phyloP scores from a whole-genome alignment of 495 filamentous ascomycete species.

The Daldinia childiae region DNA sequence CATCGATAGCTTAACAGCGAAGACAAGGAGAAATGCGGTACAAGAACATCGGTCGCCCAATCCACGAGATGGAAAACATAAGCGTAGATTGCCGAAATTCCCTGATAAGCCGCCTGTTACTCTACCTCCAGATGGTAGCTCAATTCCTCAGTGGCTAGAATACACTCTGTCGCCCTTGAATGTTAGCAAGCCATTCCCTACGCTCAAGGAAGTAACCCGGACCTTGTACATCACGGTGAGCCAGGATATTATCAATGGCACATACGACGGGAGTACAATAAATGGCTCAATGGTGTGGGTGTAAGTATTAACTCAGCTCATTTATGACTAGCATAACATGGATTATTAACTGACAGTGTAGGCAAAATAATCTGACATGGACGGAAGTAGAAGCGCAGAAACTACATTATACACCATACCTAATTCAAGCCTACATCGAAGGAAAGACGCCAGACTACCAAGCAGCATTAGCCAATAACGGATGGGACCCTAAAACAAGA shows the following conservation, averaged over 20 bases:
- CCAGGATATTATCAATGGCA: conserved; percentile 55
- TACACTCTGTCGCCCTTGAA: conserved; percentile 60
- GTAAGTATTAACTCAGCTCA: conserved; percentile 27
- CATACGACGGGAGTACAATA: conserved; percentile 41
- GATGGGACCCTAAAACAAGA: conserved; percentile 61
- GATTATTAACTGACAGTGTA: conserved; percentile 42
- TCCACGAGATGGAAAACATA: conserved; percentile 4
- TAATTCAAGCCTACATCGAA: conserved; percentile 65
- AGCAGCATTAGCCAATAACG: conserved; percentile 55
- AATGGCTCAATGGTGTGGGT: conserved; percentile 43
- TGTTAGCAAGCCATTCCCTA: conserved; percentile 52
- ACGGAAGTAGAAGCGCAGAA: conserved; percentile 50
- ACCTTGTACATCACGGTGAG: conserved; percentile 57
- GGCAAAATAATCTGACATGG: conserved; percentile 61
- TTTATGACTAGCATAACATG: background rate
- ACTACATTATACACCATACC: conserved; percentile 54
- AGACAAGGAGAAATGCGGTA: background rate
- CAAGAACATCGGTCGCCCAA: conserved; percentile 4
- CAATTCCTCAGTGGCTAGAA: conserved; percentile 59
- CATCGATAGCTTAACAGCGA: conserved; percentile 6
- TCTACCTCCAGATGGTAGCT: conserved; percentile 50
- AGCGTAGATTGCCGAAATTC: conserved; percentile 12
- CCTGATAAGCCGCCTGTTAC: conserved; percentile 47
- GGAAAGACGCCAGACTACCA: conserved; percentile 55
- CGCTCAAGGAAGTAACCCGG: conserved; percentile 63